Evolutionary conservation across 1,284 basidiomycete species (phyloP).

Genomic region (Cryptococcus maquisensis): DNA sequence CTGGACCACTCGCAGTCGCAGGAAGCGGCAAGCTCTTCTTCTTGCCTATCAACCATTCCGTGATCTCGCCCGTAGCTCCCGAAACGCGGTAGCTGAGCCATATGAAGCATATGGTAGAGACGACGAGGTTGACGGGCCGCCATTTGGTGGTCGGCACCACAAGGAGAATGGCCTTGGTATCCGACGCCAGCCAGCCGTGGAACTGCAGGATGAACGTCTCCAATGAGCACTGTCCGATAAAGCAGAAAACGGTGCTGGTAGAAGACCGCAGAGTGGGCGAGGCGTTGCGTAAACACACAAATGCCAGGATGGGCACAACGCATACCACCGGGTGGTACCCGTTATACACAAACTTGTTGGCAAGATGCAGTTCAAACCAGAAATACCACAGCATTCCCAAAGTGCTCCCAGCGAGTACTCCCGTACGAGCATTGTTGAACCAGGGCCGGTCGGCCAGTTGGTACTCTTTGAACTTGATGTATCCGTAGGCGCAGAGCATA

Average conservation of each 20-base stretch:
- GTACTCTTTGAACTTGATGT: conserved; percentile 69
- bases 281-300: conserved; percentile 70
- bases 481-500: conserved; percentile 69
- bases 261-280: conserved; percentile 64
- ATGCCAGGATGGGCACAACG: conserved; percentile 71
- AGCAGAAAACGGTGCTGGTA: conserved; percentile 66
- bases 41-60: conserved; percentile 62
- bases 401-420: conserved; percentile 53
- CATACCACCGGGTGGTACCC: conserved; percentile 76
- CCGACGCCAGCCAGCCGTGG: conserved; percentile 81
- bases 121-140: conserved; percentile 68
- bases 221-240: conserved; percentile 74
- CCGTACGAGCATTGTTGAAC: conserved; percentile 59
- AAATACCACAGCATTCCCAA: conserved; percentile 70
- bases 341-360: conserved; percentile 80
- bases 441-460: conserved; percentile 64
- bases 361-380: conserved; percentile 68
- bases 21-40: conserved; percentile 36
- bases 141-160: conserved; percentile 69
- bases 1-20: conserved; percentile 1
- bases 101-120: conserved; percentile 71
- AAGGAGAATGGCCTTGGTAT: conserved; percentile 76
- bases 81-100: conserved; percentile 72
- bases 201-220: conserved; percentile 86
- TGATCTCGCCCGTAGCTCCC: conserved; percentile 67